Percentiles rank a stretch among this genome's conserved stretches.
These are phyloP conservation scores for Neurospora sp. DNA, from an alignment of 495 filamentous ascomycete species.

Conservation along the genomic window DNA sequence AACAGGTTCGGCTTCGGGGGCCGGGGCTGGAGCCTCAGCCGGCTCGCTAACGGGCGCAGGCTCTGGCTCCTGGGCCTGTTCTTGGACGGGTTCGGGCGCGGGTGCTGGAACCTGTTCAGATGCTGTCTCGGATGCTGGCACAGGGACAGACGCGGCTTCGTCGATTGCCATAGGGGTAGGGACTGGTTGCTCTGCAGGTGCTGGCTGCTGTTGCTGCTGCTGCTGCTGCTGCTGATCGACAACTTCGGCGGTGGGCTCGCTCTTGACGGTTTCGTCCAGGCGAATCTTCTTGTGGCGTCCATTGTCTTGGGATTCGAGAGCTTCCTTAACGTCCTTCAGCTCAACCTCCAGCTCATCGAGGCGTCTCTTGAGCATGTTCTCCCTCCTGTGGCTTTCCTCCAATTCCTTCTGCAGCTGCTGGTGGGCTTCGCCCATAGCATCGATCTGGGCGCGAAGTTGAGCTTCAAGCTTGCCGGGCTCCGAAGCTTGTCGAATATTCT, in stretches of 20 bases:
- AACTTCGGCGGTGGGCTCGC: conserved; percentile 8
- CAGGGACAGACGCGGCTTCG: background rate
- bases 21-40: background rate
- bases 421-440: conserved; percentile 32
- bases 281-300: conserved; percentile 29
- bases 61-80: background rate
- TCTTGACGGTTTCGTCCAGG: conserved; percentile 20
- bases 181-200: background rate
- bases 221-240: background rate
- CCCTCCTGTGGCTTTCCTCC: conserved; percentile 64
- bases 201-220: background rate
- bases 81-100: background rate
- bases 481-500: conserved; percentile 46
- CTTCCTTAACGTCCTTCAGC: conserved; percentile 32
- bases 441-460: conserved; percentile 31
- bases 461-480: conserved; percentile 42
- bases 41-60: background rate
- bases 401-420: conserved; percentile 48
- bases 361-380: conserved; percentile 72
- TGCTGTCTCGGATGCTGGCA: background rate
- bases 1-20: background rate
- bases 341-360: conserved; percentile 68
- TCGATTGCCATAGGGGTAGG: background rate
- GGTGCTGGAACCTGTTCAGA: background rate
- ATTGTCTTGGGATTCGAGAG: conserved; percentile 24